Percentiles rank a stretch among this genome's conserved stretches.
phyloP scores from a whole-genome alignment of 2,329 filamentous ascomycete genomes.

The Pestalotiopsis sp. region DNA sequence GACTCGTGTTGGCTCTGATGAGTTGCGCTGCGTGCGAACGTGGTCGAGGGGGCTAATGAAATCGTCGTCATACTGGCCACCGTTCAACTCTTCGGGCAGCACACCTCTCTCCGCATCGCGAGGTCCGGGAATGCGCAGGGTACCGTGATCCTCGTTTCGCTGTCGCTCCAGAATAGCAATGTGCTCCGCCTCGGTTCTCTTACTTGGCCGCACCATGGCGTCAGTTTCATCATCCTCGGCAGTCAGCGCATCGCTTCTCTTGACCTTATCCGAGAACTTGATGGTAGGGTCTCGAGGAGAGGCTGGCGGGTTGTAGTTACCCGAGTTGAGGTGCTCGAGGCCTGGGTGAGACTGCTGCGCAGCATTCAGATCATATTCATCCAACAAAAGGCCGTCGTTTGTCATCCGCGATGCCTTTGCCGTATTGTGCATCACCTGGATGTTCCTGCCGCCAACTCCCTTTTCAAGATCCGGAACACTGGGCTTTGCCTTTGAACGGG shows the following conservation, averaged over 20 bases:
- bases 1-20: conserved; percentile 15
- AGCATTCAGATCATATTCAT: conserved; percentile 38
- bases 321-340: conserved; percentile 16
- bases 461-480: conserved; percentile 55
- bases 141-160: conserved; percentile 70
- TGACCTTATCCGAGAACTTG: conserved; percentile 70
- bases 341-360: conserved; percentile 23
- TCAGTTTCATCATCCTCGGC: conserved; percentile 41
- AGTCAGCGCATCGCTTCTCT: conserved; percentile 53
- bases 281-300: conserved; percentile 49
- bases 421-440: conserved; percentile 65
- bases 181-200: conserved; percentile 70
- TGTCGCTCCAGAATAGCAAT: conserved; percentile 89
- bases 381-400: conserved; percentile 61
- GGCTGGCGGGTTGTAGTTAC: conserved; percentile 16
- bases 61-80: conserved; percentile 32
- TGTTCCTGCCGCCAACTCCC: conserved; percentile 67
- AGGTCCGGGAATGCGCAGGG: conserved; percentile 88
- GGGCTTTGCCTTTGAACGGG: conserved; percentile 53
- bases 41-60: conserved; percentile 28
- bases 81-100: conserved; percentile 59
- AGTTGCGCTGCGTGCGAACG: conserved; percentile 20
- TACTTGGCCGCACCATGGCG: conserved; percentile 52
- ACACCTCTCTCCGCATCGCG: conserved; percentile 86
- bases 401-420: conserved; percentile 58